Conservation (phyloP, 306 rosid species). For the Glycine tomentella region DNA sequence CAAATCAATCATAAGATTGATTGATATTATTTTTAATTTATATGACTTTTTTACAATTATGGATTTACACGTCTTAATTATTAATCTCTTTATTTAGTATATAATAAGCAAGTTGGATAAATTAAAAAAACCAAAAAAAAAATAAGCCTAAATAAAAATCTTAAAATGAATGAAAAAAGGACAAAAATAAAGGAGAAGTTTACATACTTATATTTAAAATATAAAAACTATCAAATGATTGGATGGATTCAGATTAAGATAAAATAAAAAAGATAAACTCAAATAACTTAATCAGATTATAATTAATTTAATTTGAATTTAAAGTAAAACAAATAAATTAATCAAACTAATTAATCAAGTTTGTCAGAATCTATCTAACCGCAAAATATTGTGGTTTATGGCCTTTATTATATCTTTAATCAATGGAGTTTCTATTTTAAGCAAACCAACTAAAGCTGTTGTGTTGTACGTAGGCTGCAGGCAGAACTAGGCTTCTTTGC, state of each 20-base stretch:
- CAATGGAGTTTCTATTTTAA: conserved; percentile 30
- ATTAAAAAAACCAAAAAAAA: not conserved
- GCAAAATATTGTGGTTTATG: no score
- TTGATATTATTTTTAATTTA: no score
- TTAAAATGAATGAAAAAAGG: no score
- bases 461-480: not conserved
- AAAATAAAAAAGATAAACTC: not conserved
- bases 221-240: no score
- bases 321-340: no score
- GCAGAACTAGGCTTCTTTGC: not conserved
- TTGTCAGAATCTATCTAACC: not conserved
- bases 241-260: not conserved
- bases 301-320: not conserved
- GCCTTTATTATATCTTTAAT: not conserved
- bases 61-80: no score
- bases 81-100: not conserved
- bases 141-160: no score
- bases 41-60: no score
- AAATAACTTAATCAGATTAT: not conserved
- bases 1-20: no score
- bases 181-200: no score
- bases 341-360: not conserved
- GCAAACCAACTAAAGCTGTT: conserved; percentile 14
- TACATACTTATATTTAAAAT: no score
- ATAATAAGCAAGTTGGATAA: not conserved